Evolutionary conservation across 257 asterid species (phyloP).

Genomic region (Solanum stenotomum): DNA sequence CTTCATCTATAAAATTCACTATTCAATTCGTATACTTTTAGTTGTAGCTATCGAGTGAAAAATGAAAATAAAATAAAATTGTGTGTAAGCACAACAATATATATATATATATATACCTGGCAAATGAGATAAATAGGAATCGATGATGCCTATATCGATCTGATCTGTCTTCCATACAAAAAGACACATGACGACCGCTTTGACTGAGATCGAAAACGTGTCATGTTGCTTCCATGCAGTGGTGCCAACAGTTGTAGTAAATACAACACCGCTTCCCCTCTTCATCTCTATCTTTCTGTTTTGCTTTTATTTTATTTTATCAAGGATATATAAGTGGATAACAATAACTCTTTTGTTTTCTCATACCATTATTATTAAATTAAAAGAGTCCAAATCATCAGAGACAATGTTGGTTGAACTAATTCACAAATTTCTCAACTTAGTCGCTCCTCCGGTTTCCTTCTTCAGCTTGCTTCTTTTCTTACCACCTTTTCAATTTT

Average conservation of each 20-base stretch:
- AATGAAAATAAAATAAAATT: no score
- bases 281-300: neutral
- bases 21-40: neutral
- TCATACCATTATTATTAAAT: neutral
- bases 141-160: neutral
- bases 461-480: conserved; percentile 16
- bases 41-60: no score
- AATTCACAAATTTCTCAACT: conserved; percentile 25
- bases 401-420: conserved; percentile 20
- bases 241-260: neutral
- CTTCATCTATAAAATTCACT: no score
- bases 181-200: neutral
- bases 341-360: neutral
- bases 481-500: conserved; percentile 29
- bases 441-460: conserved; percentile 30
- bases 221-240: neutral
- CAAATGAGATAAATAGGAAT: neutral
- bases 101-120: neutral
- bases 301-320: no score
- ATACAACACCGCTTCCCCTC: neutral
- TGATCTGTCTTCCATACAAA: neutral
- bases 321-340: neutral
- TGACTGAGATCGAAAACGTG: neutral
- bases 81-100: no score
- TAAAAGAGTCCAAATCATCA: neutral